These are phyloP conservation scores for Seminavis robusta DNA, from an alignment of 108 stramenopile species.

Conservation along the genomic window DNA sequence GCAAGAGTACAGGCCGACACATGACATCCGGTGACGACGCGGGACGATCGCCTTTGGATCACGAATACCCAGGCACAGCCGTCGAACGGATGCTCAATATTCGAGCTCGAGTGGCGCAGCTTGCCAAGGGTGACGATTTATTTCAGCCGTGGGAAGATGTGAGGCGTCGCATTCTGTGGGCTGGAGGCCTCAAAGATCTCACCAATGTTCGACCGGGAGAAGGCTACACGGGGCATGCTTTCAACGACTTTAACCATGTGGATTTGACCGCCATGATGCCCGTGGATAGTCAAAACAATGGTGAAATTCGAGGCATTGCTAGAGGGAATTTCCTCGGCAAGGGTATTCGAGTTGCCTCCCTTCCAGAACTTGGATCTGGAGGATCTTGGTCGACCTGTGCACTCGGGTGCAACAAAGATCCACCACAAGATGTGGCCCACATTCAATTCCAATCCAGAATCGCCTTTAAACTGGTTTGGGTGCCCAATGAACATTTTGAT, in stretches of 20 bases:
- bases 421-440: conserved; percentile 89
- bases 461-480: conserved; percentile 91
- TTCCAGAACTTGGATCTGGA: conserved; percentile 85
- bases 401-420: conserved; percentile 72
- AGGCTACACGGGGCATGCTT: conserved; percentile 90
- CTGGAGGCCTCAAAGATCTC: conserved; percentile 82
- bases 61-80: conserved; percentile 78
- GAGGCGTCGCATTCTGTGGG: conserved; percentile 83
- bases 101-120: conserved; percentile 48
- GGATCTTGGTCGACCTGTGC: conserved; percentile 87
- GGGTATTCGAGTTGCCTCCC: conserved; percentile 77
- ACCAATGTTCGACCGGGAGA: conserved; percentile 66
- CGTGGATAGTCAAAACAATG: conserved; percentile 80
- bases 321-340: conserved; percentile 74
- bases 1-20: no score
- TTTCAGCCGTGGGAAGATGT: conserved; percentile 76
- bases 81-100: conserved; percentile 63
- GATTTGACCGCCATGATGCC: conserved; percentile 87
- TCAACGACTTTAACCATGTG: conserved; percentile 91
- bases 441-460: conserved; percentile 84
- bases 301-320: conserved; percentile 72
- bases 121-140: conserved; percentile 31
- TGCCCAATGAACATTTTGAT: conserved; percentile 73
- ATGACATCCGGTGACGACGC: no score
- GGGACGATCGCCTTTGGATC: no score